phyloP scores from a whole-genome alignment of 1,284 basidiomycete genomes.

The Trichosporon ovoides region DNA sequence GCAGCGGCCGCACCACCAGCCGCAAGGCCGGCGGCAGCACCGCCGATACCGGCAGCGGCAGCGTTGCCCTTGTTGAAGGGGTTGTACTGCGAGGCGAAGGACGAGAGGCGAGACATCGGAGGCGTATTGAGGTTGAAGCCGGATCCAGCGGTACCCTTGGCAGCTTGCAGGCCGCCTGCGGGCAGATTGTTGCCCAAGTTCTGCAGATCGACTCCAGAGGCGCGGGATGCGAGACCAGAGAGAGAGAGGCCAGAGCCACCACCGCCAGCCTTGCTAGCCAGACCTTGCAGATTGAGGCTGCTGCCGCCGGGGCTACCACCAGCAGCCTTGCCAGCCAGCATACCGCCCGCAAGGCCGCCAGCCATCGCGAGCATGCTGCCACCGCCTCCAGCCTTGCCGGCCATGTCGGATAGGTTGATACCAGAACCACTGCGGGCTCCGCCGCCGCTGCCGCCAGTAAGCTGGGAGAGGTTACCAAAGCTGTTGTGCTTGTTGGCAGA shows the following conservation, averaged over 20 bases:
- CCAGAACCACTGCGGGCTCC: slow-evolving; percentile 1
- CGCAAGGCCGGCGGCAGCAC: background rate
- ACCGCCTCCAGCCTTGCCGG: background rate
- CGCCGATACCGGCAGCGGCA: background rate
- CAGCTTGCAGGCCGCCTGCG: background rate
- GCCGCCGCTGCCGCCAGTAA: background rate
- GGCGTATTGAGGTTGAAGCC: slow-evolving; percentile 2
- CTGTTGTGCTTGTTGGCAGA: slow-evolving; percentile 6
- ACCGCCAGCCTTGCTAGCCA: slow-evolving; percentile 1
- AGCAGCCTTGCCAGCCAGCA: background rate
- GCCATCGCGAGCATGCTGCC: background rate
- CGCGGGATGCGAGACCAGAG: background rate
- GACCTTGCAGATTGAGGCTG: background rate
- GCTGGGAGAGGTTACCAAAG: slow-evolving; percentile 7
- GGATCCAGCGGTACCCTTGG: background rate
- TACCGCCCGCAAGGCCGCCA: slow-evolving; percentile 1
- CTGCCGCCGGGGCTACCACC: background rate
- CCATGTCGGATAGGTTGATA: background rate
- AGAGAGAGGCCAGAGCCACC: background rate
- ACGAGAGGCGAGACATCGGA: background rate
- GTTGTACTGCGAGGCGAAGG: slow-evolving; percentile 2
- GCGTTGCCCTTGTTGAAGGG: slow-evolving; percentile 1
- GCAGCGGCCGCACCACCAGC: background rate
- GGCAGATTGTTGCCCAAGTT: background rate
- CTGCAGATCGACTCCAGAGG: background rate